These are phyloP conservation scores for Adansonia gregorii DNA, from an alignment of 441 rosid species.

Conservation along the genomic window DNA sequence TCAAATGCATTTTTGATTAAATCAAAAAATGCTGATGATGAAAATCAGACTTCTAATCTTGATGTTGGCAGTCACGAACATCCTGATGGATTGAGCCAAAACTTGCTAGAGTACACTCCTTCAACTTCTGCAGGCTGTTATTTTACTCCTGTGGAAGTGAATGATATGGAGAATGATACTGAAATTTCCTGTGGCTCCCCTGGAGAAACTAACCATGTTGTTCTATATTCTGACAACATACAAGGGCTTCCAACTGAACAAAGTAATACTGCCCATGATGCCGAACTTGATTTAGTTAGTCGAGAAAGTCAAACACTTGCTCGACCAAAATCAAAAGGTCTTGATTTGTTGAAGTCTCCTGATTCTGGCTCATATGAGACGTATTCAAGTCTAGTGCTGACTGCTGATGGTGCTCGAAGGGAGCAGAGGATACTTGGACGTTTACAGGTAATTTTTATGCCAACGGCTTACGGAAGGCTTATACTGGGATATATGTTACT, in stretches of 20 bases:
- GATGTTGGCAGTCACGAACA: constrained; percentile 39
- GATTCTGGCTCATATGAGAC: constrained; percentile 49
- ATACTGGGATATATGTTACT: background rate
- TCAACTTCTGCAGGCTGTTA: constrained; percentile 45
- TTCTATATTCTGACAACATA: constrained; percentile 36
- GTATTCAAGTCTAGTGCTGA: constrained; percentile 47
- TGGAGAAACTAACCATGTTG: constrained; percentile 40
- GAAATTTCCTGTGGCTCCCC: constrained; percentile 46
- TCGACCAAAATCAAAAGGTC: constrained; percentile 42
- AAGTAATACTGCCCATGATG: constrained; percentile 39
- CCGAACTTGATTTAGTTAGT: constrained; percentile 39
- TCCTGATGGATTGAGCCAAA: constrained; percentile 43
- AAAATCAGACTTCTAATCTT: constrained; percentile 34
- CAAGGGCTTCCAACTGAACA: constrained; percentile 47
- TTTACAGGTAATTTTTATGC: constrained; percentile 55
- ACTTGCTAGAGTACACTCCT: constrained; percentile 40
- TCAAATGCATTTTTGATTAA: constrained; percentile 49
- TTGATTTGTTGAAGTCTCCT: constrained; percentile 36
- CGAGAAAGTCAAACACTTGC: constrained; percentile 40
- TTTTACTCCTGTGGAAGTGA: constrained; percentile 43
- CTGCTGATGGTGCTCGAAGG: constrained; percentile 76
- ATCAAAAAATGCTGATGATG: constrained; percentile 39
- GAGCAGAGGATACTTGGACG: constrained; percentile 86
- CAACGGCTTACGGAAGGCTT: constrained; percentile 24
- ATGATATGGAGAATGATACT: constrained; percentile 42